phyloP scores from a whole-genome alignment of 148 eudicot genomes.

The Fagopyrum esculentum region DNA sequence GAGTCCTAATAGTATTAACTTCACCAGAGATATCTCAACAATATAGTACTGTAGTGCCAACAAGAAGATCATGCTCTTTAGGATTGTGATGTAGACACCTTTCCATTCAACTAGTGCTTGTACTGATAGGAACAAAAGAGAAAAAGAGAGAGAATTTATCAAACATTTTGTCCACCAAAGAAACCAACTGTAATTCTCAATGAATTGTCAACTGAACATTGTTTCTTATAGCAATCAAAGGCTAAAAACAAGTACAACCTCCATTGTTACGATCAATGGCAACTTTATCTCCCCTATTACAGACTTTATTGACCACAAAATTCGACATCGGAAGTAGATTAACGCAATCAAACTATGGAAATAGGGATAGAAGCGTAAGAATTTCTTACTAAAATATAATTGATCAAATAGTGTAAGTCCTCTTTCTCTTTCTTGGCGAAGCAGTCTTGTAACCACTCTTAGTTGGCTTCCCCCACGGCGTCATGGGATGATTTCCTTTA shows the following conservation, averaged over 20 bases:
- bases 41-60: background rate
- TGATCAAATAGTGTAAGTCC: slow-evolving; percentile 16
- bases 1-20: background rate
- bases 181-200: background rate
- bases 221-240: background rate
- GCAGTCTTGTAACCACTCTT: slow-evolving; percentile 85
- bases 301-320: background rate
- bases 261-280: background rate
- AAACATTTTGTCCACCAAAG: background rate
- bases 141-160: too few species aligned
- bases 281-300: background rate
- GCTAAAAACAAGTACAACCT: background rate
- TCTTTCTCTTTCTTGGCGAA: slow-evolving; percentile 51
- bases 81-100: background rate
- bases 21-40: background rate
- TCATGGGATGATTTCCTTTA: slow-evolving; percentile 54
- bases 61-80: background rate
- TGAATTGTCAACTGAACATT: background rate
- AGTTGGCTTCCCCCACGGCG: slow-evolving; percentile 90
- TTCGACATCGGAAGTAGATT: background rate
- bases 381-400: background rate
- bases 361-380: background rate
- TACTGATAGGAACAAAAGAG: background rate
- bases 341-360: background rate
- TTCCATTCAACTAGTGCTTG: background rate